Evolutionary conservation across 768 basidiomycete genomes (phyloP).

Genomic region (Leccinum disarticulatum): DNA sequence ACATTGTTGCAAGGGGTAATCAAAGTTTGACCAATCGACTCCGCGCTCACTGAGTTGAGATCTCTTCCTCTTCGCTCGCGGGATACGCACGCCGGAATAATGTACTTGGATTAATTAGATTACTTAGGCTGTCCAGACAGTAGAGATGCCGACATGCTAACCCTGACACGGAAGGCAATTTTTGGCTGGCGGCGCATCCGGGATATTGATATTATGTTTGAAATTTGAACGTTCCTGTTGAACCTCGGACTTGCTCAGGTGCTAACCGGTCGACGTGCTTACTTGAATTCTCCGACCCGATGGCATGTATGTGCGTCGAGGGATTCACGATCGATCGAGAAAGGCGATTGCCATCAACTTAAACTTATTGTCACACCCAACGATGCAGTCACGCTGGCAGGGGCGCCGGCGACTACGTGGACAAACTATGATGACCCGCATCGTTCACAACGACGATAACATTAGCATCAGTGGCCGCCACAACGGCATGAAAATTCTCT

Average conservation of each 20-base stretch:
- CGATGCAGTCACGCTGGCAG: background rate
- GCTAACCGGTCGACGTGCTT: background rate
- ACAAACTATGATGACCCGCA: slow-evolving; percentile 3
- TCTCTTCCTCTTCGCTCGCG: slow-evolving; percentile 22
- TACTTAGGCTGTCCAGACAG: slow-evolving; percentile 1
- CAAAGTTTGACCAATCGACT: slow-evolving; percentile 22
- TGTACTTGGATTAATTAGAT: slow-evolving; percentile 12
- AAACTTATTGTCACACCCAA: slow-evolving; percentile 1
- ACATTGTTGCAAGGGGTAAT: slow-evolving; percentile 16
- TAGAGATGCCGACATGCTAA: slow-evolving; percentile 19
- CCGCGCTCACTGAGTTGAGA: slow-evolving; percentile 14
- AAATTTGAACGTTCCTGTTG: too few species aligned
- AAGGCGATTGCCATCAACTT: background rate
- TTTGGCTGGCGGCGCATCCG: background rate
- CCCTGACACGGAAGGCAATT: background rate
- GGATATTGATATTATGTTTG: background rate
- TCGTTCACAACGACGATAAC: slow-evolving; percentile 1
- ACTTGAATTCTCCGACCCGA: background rate
- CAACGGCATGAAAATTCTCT: slow-evolving; percentile 3
- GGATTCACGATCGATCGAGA: background rate
- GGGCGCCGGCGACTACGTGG: slow-evolving; percentile 17
- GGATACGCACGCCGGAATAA: slow-evolving; percentile 12
- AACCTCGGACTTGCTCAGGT: background rate
- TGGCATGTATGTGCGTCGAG: background rate
- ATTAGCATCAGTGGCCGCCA: background rate